phyloP scores from a whole-genome alignment of 2,329 filamentous ascomycete genomes.

The Mycocentrospora acerina region DNA sequence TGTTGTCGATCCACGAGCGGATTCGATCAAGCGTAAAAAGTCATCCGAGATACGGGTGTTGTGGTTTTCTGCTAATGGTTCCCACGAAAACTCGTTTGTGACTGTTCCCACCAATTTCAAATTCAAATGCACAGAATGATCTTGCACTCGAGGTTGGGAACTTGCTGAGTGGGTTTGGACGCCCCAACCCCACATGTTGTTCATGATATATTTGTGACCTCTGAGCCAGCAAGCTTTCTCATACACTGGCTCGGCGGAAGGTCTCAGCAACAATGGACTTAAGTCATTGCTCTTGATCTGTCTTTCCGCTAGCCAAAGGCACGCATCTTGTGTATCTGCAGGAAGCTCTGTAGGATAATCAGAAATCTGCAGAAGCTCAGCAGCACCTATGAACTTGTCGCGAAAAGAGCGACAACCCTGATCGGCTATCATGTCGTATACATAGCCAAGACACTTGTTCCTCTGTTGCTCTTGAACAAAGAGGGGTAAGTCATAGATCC shows the following conservation, averaged over 20 bases:
- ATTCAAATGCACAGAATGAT: conserved; percentile 1
- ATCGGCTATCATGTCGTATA: conserved; percentile 7
- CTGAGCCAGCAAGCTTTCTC: conserved; percentile 4
- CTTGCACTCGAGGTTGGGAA: background rate
- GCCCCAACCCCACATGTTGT: conserved; percentile 10
- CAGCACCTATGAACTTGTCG: conserved; percentile 7
- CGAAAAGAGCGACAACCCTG: conserved; percentile 8
- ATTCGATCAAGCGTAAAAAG: conserved; percentile 1
- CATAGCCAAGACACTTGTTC: conserved; percentile 9
- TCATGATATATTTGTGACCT: conserved; percentile 3
- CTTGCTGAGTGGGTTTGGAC: conserved; percentile 3
- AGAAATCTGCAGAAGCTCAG: conserved; percentile 3
- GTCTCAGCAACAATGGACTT: conserved; percentile 6
- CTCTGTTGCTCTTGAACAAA: conserved; percentile 5
- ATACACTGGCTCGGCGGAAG: conserved; percentile 3
- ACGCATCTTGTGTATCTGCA: conserved; percentile 6
- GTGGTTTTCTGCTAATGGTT: background rate
- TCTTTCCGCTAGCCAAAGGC: conserved; percentile 8
- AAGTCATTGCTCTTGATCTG: conserved; percentile 5
- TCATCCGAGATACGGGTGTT: background rate
- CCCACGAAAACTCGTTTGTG: conserved; percentile 1
- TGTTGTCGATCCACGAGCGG: background rate
- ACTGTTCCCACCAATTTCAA: conserved; percentile 3
- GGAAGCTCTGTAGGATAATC: conserved; percentile 7
- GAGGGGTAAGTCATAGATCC: conserved; percentile 4